Conservation (phyloP, 139 green algal genomes). For the Chloropicon primus region DNA sequence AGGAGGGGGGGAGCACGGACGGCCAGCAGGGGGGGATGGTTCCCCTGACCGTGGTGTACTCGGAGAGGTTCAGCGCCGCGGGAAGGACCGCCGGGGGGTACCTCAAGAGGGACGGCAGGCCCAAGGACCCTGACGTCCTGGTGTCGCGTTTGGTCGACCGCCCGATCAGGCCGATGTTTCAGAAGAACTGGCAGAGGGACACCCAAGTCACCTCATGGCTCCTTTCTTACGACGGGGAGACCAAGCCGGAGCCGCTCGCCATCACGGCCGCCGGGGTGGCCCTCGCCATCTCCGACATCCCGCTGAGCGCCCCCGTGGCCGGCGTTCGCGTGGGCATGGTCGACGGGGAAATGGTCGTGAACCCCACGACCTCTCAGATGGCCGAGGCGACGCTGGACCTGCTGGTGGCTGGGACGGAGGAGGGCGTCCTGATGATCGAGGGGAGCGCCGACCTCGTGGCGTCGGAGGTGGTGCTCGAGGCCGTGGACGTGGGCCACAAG, state of each 20-base stretch:
- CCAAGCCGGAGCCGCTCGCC: constrained; percentile 74
- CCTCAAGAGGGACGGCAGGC: constrained; percentile 80
- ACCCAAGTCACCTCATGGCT: constrained; percentile 78
- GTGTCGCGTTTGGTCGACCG: constrained; percentile 79
- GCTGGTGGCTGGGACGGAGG: constrained; percentile 77
- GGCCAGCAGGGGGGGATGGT: constrained; percentile 8
- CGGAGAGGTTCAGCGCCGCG: constrained; percentile 82
- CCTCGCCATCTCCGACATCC: constrained; percentile 57
- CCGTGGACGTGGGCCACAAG: constrained; percentile 21
- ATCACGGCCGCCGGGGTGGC: constrained; percentile 79
- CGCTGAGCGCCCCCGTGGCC: constrained; percentile 27
- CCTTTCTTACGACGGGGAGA: constrained; percentile 70
- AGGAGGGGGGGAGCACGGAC: background rate
- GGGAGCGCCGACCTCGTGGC: constrained; percentile 85
- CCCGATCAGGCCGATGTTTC: constrained; percentile 84
- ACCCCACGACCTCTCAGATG: constrained; percentile 60
- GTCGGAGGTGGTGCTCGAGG: constrained; percentile 76
- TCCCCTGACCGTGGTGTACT: constrained; percentile 84
- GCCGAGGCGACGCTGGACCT: constrained; percentile 55
- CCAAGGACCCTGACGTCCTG: constrained; percentile 74
- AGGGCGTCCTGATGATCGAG: constrained; percentile 96
- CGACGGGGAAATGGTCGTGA: constrained; percentile 57
- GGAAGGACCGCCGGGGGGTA: constrained; percentile 73
- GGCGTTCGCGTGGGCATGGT: constrained; percentile 72
- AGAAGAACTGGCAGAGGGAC: constrained; percentile 68